Conservation (phyloP, 2,329 filamentous ascomycete genomes). For the Cercospora zeae-maydis region DNA sequence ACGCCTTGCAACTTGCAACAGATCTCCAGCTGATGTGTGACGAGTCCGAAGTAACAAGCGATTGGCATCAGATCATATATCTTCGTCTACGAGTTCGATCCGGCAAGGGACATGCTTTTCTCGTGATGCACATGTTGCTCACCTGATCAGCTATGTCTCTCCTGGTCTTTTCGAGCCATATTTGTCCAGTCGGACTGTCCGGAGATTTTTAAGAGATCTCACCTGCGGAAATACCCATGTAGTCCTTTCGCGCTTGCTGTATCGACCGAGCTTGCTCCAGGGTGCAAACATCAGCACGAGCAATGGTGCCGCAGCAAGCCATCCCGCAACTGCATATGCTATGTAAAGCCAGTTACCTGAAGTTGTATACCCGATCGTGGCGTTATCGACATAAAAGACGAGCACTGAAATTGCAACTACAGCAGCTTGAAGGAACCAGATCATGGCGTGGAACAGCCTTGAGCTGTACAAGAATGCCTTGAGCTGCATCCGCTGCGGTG, state of each 20-base stretch:
- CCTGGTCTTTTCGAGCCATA: not conserved
- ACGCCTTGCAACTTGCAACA: not conserved
- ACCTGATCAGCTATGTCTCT: not conserved
- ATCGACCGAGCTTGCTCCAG: constrained; percentile 12
- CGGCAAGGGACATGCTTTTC: not conserved
- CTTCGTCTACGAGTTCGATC: not conserved
- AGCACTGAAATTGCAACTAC: constrained; percentile 5
- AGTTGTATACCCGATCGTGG: constrained; percentile 9
- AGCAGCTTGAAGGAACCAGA: constrained; percentile 12
- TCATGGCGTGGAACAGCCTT: constrained; percentile 14
- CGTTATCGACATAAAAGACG: constrained; percentile 13
- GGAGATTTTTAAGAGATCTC: not conserved
- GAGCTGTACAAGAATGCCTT: constrained; percentile 20
- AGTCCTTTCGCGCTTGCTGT: constrained; percentile 10
- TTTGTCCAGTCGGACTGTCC: not conserved
- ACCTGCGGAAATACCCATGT: not conserved
- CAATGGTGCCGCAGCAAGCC: not conserved
- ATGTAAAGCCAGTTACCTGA: constrained; percentile 16
- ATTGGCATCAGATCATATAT: too few relatives aligned
- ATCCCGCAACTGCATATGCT: constrained; percentile 6
- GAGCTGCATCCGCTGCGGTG: constrained; percentile 15
- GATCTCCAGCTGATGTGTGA: too few relatives aligned
- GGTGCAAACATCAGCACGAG: constrained; percentile 3
- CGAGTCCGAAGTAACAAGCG: too few relatives aligned
- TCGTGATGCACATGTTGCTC: not conserved